phyloP scores from a whole-genome alignment of 106 monocot genomes.

The Vanilla planifolia region DNA sequence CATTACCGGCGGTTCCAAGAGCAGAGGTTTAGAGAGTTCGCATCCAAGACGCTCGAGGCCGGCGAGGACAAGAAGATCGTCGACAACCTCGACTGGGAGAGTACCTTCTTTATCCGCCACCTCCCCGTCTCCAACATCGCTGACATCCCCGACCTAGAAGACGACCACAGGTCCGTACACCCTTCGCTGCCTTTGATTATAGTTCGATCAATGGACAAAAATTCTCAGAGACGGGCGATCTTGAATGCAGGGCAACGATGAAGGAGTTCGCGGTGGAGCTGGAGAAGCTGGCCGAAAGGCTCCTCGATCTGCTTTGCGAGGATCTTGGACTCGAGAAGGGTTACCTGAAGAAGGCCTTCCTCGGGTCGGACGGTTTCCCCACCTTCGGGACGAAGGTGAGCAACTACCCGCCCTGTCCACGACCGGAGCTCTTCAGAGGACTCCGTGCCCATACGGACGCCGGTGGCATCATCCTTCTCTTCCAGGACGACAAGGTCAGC shows the following conservation, averaged over 20 bases:
- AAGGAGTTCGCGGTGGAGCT: slow-evolving; percentile 45
- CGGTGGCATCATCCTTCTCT: slow-evolving; percentile 75
- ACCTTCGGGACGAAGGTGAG: slow-evolving; percentile 82
- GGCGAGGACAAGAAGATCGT: not conserved
- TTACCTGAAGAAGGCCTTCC: slow-evolving; percentile 62
- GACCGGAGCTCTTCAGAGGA: slow-evolving; percentile 50
- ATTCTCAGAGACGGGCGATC: too few species aligned
- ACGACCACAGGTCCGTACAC: slow-evolving; percentile 18
- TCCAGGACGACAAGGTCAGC: slow-evolving; percentile 67
- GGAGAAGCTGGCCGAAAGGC: slow-evolving; percentile 46
- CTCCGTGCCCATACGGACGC: slow-evolving; percentile 78
- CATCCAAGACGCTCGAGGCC: slow-evolving; percentile 17
- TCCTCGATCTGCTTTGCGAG: slow-evolving; percentile 71
- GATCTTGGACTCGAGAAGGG: slow-evolving; percentile 70
- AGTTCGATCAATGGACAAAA: too few species aligned
- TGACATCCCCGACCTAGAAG: slow-evolving; percentile 37
- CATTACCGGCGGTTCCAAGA: slow-evolving; percentile 46
- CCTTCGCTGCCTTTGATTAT: too few species aligned
- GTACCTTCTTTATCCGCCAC: slow-evolving; percentile 67
- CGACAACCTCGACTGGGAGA: slow-evolving; percentile 73
- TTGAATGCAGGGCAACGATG: slow-evolving; percentile 34
- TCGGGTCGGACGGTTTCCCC: slow-evolving; percentile 45
- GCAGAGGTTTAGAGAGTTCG: slow-evolving; percentile 57
- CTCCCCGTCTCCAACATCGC: slow-evolving; percentile 45
- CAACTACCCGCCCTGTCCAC: slow-evolving; percentile 76